A percentile compares a stretch with the other conserved stretches of the same genome.
These are phyloP conservation scores for Fistulifera pelliculosa DNA, from an alignment of 108 stramenopile species.

Conservation along the genomic window DNA sequence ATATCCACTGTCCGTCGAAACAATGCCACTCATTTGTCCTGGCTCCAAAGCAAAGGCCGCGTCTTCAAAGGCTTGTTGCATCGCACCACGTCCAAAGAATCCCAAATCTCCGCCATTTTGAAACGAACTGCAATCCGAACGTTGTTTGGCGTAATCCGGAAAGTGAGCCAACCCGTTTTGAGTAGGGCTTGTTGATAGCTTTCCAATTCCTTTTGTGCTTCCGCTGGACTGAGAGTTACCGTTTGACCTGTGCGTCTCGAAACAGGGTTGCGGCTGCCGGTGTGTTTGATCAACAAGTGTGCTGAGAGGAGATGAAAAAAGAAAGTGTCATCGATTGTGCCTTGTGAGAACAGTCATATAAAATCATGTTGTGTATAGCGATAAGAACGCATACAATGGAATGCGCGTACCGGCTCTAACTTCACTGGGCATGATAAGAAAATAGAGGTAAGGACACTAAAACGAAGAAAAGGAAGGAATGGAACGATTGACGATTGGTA, in stretches of 20 bases:
- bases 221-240: constrained; percentile 60
- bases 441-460: too few relatives aligned
- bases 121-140: constrained; percentile 77
- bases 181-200: constrained; percentile 29
- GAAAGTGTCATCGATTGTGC: too few relatives aligned
- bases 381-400: too few relatives aligned
- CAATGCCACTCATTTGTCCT: constrained; percentile 85
- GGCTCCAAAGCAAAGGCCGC: constrained; percentile 80
- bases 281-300: constrained; percentile 96
- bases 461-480: too few relatives aligned
- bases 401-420: too few relatives aligned
- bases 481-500: too few relatives aligned
- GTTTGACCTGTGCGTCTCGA: constrained; percentile 73
- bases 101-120: constrained; percentile 77
- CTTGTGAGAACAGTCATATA: too few relatives aligned
- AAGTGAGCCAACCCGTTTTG: constrained; percentile 48
- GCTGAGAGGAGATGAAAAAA: constrained; percentile 24
- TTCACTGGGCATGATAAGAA: too few relatives aligned
- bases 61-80: constrained; percentile 89
- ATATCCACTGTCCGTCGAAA: constrained; percentile 90
- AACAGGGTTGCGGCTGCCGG: constrained; percentile 60
- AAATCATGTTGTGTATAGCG: too few relatives aligned
- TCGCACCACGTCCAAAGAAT: constrained; percentile 77
- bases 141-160: constrained; percentile 61
- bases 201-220: constrained; percentile 65